Evolutionary conservation across 2,329 filamentous ascomycete species (phyloP).

Genomic region (Cladosporium oxysporum): DNA sequence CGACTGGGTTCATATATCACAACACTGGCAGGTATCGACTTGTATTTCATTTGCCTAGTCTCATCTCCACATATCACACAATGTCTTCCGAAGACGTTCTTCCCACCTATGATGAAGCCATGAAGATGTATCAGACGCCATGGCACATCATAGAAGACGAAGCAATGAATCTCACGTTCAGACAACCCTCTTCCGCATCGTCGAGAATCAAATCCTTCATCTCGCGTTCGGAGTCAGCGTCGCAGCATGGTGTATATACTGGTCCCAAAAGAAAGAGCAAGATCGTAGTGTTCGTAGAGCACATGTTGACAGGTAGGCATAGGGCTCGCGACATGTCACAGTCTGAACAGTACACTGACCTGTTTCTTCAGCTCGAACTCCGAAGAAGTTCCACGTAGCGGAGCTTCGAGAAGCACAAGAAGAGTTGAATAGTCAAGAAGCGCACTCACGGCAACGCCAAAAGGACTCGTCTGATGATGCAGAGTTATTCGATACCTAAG

Average conservation of each 20-base stretch:
- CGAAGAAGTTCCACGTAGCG: neutral
- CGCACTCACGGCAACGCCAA: neutral
- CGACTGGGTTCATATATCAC: neutral
- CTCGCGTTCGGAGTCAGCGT: neutral
- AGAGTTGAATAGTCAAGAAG: neutral
- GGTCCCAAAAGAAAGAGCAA: neutral
- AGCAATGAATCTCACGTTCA: conserved; percentile 1
- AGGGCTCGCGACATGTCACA: neutral
- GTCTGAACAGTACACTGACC: neutral
- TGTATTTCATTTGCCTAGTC: neutral
- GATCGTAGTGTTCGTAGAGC: neutral
- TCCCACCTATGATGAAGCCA: conserved; percentile 13
- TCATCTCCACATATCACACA: neutral
- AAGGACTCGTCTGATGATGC: neutral
- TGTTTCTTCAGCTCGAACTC: neutral
- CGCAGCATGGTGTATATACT: neutral
- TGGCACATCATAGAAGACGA: neutral
- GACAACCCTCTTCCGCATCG: neutral
- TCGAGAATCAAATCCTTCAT: conserved; percentile 6
- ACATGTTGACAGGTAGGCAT: neutral
- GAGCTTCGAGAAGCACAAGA: neutral
- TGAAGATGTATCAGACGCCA: neutral
- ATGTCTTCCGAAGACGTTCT: conserved; percentile 13
- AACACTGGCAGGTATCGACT: neutral
- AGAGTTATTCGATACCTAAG: neutral